Conservation (phyloP, 257 asterid genomes). For the Nicotiana knightiana region DNA sequence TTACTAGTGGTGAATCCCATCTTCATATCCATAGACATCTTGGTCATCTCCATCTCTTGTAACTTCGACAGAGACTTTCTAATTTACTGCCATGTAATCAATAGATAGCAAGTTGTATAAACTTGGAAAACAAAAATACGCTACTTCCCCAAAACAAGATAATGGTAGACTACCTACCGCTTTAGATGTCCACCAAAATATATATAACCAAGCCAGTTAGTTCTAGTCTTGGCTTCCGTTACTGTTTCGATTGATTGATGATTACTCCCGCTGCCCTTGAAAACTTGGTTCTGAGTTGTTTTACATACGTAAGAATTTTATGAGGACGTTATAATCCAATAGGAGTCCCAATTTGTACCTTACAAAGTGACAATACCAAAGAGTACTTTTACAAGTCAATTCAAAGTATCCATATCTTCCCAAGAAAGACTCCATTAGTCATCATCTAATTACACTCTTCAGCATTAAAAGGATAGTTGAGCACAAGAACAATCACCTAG, state of each 20-base stretch:
- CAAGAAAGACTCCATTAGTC: background rate
- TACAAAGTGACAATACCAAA: background rate
- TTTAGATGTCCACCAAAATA: conserved; percentile 3
- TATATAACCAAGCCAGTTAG: background rate
- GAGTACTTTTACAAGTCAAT: background rate
- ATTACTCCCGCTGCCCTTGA: background rate
- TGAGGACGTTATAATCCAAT: background rate
- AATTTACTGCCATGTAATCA: background rate
- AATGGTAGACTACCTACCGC: background rate
- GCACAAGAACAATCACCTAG: background rate
- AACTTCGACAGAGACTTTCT: background rate
- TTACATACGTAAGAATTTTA: background rate
- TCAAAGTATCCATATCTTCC: background rate
- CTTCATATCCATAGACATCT: background rate
- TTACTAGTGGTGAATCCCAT: background rate
- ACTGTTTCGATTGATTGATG: background rate
- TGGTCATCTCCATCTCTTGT: background rate
- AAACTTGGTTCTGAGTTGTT: background rate
- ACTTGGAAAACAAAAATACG: background rate
- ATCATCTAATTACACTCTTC: background rate
- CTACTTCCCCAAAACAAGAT: background rate
- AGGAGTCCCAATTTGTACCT: background rate
- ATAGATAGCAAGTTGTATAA: background rate
- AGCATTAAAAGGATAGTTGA: background rate
- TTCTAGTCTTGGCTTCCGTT: background rate